Evolutionary conservation across 129 eudicot genomes (phyloP).

Genomic region (Oenanthe sinensis): DNA sequence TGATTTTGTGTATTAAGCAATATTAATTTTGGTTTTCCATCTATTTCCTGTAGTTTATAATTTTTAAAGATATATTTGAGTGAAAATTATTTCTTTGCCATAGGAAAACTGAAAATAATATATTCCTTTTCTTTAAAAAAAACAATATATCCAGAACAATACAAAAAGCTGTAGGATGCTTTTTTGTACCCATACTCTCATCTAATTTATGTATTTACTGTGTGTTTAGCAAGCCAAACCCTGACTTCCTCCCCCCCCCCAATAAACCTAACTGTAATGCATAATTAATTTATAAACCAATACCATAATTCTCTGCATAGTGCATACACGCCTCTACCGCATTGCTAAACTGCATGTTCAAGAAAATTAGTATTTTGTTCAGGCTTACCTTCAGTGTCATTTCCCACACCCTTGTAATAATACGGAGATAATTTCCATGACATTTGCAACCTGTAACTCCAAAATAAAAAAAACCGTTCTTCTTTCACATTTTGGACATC

Average conservation of each 20-base stretch:
- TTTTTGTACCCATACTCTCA: not conserved
- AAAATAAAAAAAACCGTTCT: slow-evolving; percentile 6
- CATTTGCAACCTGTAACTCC: slow-evolving; percentile 26
- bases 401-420: slow-evolving; percentile 22
- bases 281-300: not conserved
- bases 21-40: not conserved
- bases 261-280: not conserved
- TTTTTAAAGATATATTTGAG: not conserved
- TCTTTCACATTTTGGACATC: slow-evolving; percentile 21
- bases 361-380: not conserved
- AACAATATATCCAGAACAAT: not conserved
- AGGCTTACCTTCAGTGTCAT: slow-evolving; percentile 21
- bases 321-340: not conserved
- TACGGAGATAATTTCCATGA: slow-evolving; percentile 36
- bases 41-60: not conserved
- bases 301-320: not conserved
- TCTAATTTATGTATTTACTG: not conserved
- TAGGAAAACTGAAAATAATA: not conserved
- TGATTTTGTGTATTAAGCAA: not conserved
- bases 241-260: no score
- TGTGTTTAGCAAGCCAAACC: not conserved
- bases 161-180: not conserved
- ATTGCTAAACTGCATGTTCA: not conserved
- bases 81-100: not conserved
- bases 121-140: no score